These are phyloP conservation scores for Cyclocybe cylindracea DNA, from an alignment of 768 basidiomycete species.

Conservation along the genomic window DNA sequence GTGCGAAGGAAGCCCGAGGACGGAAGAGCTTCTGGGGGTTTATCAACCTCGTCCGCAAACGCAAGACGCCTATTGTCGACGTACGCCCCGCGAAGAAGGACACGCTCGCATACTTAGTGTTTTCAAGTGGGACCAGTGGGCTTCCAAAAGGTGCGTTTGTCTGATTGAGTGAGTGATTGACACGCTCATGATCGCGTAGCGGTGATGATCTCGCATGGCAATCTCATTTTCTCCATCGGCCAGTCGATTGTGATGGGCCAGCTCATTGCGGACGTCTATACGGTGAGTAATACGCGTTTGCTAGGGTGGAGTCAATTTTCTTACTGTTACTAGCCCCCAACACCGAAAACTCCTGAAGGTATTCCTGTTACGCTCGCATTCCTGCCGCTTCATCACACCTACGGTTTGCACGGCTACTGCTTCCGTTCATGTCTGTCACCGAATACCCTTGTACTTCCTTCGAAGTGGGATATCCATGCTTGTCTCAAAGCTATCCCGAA, in stretches of 20 bases:
- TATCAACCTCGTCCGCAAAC: slow-evolving; percentile 37
- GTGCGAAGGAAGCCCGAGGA: slow-evolving; percentile 26
- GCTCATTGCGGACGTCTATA: slow-evolving; percentile 33
- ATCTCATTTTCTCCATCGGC: slow-evolving; percentile 45
- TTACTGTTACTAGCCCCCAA: slow-evolving; percentile 32
- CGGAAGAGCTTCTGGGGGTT: slow-evolving; percentile 45
- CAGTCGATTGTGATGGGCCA: slow-evolving; percentile 35
- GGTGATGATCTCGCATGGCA: slow-evolving; percentile 76
- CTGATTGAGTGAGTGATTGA: background rate
- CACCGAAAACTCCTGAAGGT: slow-evolving; percentile 41
- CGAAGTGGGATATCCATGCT: slow-evolving; percentile 57
- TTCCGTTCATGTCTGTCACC: slow-evolving; percentile 51
- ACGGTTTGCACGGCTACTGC: slow-evolving; percentile 54
- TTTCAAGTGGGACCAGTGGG: slow-evolving; percentile 80
- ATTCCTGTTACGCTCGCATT: slow-evolving; percentile 54
- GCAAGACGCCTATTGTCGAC: slow-evolving; percentile 38
- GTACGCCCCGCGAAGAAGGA: slow-evolving; percentile 47
- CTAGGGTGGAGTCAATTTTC: background rate
- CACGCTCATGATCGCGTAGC: slow-evolving; percentile 36
- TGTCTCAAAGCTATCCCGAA: slow-evolving; percentile 57
- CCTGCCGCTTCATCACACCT: slow-evolving; percentile 70
- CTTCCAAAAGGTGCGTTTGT: slow-evolving; percentile 61
- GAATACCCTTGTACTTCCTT: slow-evolving; percentile 52
- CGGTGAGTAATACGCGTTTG: slow-evolving; percentile 30
- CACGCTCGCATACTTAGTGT: slow-evolving; percentile 69